Evolutionary conservation across 2,329 filamentous ascomycete species (phyloP).

Genomic region (Trichoderma gracile): DNA sequence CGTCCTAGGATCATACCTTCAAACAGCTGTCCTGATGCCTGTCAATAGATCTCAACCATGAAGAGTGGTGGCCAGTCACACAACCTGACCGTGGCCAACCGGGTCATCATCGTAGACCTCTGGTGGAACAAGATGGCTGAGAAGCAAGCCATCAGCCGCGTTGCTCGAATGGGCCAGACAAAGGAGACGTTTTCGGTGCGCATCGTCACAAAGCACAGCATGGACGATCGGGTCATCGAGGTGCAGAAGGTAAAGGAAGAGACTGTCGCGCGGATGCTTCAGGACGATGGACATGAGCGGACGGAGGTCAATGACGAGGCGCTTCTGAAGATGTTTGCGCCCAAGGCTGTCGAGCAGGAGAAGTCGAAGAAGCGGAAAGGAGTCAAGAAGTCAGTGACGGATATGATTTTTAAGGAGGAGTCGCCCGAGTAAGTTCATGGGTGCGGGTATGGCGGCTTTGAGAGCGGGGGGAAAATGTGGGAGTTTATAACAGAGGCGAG

Average conservation of each 20-base stretch:
- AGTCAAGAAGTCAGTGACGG: too few species aligned
- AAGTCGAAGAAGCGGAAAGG: background rate
- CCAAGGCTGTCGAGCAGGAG: background rate
- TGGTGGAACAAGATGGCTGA: constrained; percentile 66
- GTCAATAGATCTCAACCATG: constrained; percentile 31
- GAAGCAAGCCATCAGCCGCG: constrained; percentile 61
- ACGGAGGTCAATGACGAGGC: background rate
- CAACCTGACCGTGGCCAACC: constrained; percentile 49
- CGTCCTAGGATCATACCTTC: too few species aligned
- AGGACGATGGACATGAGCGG: background rate
- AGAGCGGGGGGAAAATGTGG: background rate
- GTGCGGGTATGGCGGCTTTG: background rate
- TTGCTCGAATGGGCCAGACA: constrained; percentile 58
- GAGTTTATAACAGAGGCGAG: background rate
- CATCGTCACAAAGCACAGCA: background rate
- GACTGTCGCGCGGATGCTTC: background rate
- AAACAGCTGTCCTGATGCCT: background rate
- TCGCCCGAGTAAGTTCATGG: too few species aligned
- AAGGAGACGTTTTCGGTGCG: constrained; percentile 1
- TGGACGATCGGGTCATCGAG: background rate
- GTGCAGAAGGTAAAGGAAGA: background rate
- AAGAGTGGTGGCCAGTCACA: constrained; percentile 42
- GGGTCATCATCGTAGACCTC: constrained; percentile 55
- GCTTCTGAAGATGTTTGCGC: background rate
- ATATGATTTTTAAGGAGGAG: background rate